Base-by-base conservation (phyloP, 305 asterid genomes). In the Withania somnifera region DNA sequence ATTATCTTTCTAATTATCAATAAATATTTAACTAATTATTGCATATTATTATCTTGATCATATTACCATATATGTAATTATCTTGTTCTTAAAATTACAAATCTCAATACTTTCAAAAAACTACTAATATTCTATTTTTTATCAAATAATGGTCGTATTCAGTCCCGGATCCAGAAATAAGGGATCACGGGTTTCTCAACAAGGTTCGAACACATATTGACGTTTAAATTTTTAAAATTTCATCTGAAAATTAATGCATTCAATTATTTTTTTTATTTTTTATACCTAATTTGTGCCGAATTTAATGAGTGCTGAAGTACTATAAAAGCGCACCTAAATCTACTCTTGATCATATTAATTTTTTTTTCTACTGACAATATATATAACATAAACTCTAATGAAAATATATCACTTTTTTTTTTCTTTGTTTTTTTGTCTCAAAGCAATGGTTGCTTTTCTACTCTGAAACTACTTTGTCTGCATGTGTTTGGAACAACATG, bases 401-500 rank as follows among this genome's bases (percentile, higher is more conserved):
- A 30, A 63, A 63, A 30, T 30, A 63, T 63, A 19, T 30, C 19
- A 13, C 19, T 11, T 30, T 14, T 28, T 20, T 28, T 7, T 15
- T 24, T 58, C 69, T 51, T 20, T 56, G 15, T 79, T 86, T 91
- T 90, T 91, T 86, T 81, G 91, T 91, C 86, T 91, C 89, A 91
- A 93, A 93, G 95, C 90, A 90, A 86, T 87, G 82, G 82, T 93
- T 88, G 93, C 94, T 91, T 90, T 89, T 86, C 89, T 87, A 78
- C 79, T 91, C 92, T 89, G 95, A 87, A 90, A 68, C 90, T 78
- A 78, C 84, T 93, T 93, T 93, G 97, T 93, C 95, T 82, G 28
- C 75, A 82, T 89, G 95, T 84, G 94, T 88, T 90, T 93, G 97
- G 97, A 64, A 89, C 87, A 84, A 86, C 89, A 85, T 91, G 93